Percentiles rank a stretch among this genome's conserved stretches.
These are phyloP conservation scores for Xylaria sp. DNA, from an alignment of 2,329 filamentous ascomycete genomes.

Conservation along the genomic window DNA sequence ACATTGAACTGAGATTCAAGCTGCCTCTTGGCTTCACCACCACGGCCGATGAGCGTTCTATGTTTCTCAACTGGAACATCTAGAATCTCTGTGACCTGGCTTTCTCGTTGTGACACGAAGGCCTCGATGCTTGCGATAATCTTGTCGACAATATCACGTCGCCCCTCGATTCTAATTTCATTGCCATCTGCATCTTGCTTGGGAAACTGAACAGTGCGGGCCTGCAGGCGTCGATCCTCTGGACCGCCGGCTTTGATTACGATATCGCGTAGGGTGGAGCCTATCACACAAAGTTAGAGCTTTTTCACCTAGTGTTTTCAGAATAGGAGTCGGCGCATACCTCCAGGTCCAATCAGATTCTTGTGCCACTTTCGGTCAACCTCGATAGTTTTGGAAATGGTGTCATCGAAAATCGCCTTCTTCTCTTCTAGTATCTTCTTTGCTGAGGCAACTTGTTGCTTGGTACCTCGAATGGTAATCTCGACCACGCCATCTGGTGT, in stretches of 20 bases:
- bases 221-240: constrained; percentile 83
- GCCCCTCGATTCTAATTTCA: constrained; percentile 88
- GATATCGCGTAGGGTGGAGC: constrained; percentile 85
- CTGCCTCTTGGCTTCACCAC: constrained; percentile 85
- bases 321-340: constrained; percentile 63
- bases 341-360: constrained; percentile 86
- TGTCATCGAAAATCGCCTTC: constrained; percentile 87
- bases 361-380: constrained; percentile 96
- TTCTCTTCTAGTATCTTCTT: constrained; percentile 92
- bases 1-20: constrained; percentile 89
- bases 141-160: constrained; percentile 84
- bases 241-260: constrained; percentile 90
- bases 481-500: constrained; percentile 77
- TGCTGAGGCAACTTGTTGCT: constrained; percentile 88
- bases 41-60: constrained; percentile 88
- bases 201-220: constrained; percentile 93
- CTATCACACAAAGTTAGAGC: constrained; percentile 62
- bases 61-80: constrained; percentile 93
- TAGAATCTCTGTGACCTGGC: constrained; percentile 79
- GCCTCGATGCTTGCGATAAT: constrained; percentile 84
- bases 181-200: constrained; percentile 85
- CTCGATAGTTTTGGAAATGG: constrained; percentile 83
- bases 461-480: constrained; percentile 91
- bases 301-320: background rate
- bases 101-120: constrained; percentile 85